Evolutionary conservation across 108 stramenopile genomes (phyloP), one percentile per base, ranked within the genome.

Genomic region (Mediolabrus comicus): DNA sequence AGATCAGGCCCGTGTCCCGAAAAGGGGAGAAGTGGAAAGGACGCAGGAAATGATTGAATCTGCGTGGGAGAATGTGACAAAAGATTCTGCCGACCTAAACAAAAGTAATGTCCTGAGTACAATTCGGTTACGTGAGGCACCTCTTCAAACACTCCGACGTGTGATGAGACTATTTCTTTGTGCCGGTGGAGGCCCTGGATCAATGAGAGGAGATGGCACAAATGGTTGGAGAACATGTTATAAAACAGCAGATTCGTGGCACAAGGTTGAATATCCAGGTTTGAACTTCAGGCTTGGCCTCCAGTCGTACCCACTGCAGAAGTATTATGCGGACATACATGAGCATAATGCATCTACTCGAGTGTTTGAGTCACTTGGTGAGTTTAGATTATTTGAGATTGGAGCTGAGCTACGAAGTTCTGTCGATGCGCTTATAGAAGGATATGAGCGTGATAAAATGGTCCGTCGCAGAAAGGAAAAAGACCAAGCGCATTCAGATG

Each of bases 201-300:
- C 77, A 25, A 94, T 94, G 93, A 65, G 90, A 32, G 82, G 86
- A 30, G 86, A 84, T 69, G 91, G 85, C 8, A 87, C 84, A 10
- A 90, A 87, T 66, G 93, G 85, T 35, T 92, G 90, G 90, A 82
- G 71, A 35, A 22, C 46, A 22, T 49, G 46, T 22, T 22, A 9
- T 34, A 77, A 74, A 24, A 67, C 59, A 29, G 51, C 54, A 16
- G 58, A 81, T 32, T 68, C 67, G 7, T 94, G 88, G 88, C 69
- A 87, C 69, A 77, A 65, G 31, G 83, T 85, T 0, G 49, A 41
- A 2, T 91, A 86, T 67, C 92, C 89, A 43, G 90, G 87, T 35
- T 61, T 86, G 36, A 80, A 77, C 12, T 70, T 67, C 66, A 85
- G 92, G 16, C 70, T 94, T 43, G 87, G 88, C 22, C 51, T 91